Conservation (phyloP, 495 filamentous ascomycete species). For the Thozetella sp. region DNA sequence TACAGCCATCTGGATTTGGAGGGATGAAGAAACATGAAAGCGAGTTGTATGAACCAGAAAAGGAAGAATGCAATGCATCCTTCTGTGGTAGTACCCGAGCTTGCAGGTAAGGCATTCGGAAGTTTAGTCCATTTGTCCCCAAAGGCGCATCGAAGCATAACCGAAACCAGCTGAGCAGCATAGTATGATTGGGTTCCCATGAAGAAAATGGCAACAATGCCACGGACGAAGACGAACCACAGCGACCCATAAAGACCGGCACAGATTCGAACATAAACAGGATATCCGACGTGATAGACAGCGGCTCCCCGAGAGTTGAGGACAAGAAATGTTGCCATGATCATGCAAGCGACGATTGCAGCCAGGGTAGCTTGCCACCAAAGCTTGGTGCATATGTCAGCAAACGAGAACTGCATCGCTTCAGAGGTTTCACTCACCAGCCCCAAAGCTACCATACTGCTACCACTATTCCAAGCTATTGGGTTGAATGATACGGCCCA, state of each 20-base stretch:
- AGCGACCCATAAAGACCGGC: constrained; percentile 2
- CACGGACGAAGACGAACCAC: constrained; percentile 8
- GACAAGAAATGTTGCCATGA: constrained; percentile 5
- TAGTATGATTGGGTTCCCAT: constrained; percentile 6
- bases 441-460: neutral
- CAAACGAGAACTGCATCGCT: neutral
- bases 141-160: constrained; percentile 6
- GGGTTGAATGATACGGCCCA: constrained; percentile 3
- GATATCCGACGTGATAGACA: constrained; percentile 7
- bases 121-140: constrained; percentile 13
- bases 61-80: constrained; percentile 39
- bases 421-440: neutral
- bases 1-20: constrained; percentile 40
- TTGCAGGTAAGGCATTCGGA: constrained; percentile 37
- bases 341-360: constrained; percentile 1
- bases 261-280: constrained; percentile 2
- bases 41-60: constrained; percentile 42
- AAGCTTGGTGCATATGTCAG: neutral
- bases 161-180: neutral
- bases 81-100: constrained; percentile 40
- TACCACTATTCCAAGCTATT: neutral
- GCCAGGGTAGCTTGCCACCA: constrained; percentile 6
- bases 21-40: constrained; percentile 40
- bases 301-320: constrained; percentile 3
- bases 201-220: constrained; percentile 7